Base-by-base conservation (phyloP, 2,329 filamentous ascomycete genomes). In the Apiospora marii region DNA sequence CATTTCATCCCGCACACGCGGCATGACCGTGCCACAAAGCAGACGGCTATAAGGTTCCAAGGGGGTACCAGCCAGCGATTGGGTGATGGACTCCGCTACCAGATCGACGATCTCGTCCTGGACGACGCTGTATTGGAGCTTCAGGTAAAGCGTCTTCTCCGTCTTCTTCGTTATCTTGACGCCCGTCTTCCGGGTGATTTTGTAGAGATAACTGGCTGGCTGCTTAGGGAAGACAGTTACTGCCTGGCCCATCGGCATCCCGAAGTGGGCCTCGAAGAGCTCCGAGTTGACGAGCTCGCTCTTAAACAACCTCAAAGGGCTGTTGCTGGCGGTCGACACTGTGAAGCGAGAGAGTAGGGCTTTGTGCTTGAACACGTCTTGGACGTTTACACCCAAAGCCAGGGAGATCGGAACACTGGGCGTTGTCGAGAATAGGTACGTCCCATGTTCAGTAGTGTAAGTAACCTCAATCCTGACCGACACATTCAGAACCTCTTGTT, bases 311-410 rank as follows among this genome's bases (percentile, higher is more conserved):
- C 93, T 89, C 13, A 98, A 82, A 0, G 96, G 96, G 43, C 92
- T 91, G 34, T 89, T 81, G 72, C 88, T 94, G 0, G 94, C 92
- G 0, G 95, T 95, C 16, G 94, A 95, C 70, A 99, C 92, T 19
- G 94, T 97, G 81, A 99, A 99, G 13, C 92, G 92, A 0, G 95
- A 98, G 79, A 96, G 96, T 0, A 98, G 87, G 0, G 90, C 88
- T 10, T 91, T 85, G 74, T 94, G 91, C 80, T 98, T 97, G 85
- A 98, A 98, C 41, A 97, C 90, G 77, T 99, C 96, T 78, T 98
- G 95, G 7, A 99, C 96, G 76, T 98, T 98, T 74, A 99, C 96
- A 3, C 96, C 95, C 4, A 99, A 87, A 0, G 94, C 94, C 5
- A 99, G 86, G 0, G 93, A 89, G 1, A 96, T 92, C 3, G 92